Base-by-base conservation (phyloP, 225 moss, liverwort and hornwort genomes). In the Takakia lepidozioides region DNA sequence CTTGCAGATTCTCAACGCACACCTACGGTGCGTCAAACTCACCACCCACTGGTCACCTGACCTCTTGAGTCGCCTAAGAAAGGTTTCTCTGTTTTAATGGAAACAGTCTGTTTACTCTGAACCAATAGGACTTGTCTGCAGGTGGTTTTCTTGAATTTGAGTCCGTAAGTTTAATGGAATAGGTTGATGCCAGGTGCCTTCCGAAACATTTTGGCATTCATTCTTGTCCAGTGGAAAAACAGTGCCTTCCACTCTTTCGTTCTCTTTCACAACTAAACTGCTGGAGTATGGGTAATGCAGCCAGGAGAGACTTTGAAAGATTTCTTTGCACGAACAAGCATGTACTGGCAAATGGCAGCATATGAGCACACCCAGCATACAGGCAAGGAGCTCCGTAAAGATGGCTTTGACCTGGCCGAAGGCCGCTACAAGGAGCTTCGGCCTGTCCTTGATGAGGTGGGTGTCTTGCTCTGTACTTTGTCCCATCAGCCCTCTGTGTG, bases 331-430 rank as follows among this genome's bases (percentile, higher is more conserved):
- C 71, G 87, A 51, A 87, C 87, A 23, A 71, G 67, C 52, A 80
- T 83, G 67, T 87, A 87, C 46, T 87, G 87, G 87, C 87, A 83
- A 63, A 76, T 83, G 75, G 87, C 87, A 51, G 87, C 87, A 19
- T 87, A 83, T 61, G 87, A 83, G 34, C 87, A 87, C 38, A 87
- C 87, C 1, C 83, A 83, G 54, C 87, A 87, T 40, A 87, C 87
- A 24, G 87, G 87, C 49, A 87, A 87, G 74, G 87, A 87, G 69
- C 54, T 87, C 41, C 76, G 83, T 23, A 87, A 87, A 61, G 87
- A 87, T 71, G 87, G 87, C 19, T 87, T 87, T 67, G 87, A 87
- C 73, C 63, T 87, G 46, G 87, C 87, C 36, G 87, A 87, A 18
- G 72, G 75, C 27, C 80, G 83, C 63, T 87, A 87, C 66, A 83